These are phyloP conservation scores for Stagonosporopsis rhizophila DNA, from an alignment of 2,329 filamentous ascomycete genomes.

Conservation along the genomic window DNA sequence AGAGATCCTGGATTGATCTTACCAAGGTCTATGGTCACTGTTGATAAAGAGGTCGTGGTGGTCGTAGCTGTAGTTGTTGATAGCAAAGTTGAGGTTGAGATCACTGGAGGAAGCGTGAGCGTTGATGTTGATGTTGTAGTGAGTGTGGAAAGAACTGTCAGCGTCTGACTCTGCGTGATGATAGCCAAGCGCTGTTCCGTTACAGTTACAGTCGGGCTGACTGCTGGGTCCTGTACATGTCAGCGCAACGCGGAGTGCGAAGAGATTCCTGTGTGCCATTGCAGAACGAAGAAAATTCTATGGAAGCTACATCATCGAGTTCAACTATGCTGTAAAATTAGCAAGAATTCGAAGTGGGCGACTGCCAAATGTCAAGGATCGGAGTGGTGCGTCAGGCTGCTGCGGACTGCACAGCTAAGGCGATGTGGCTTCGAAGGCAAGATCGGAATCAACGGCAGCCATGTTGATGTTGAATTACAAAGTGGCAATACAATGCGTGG, in stretches of 20 bases:
- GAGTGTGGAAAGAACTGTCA: not conserved
- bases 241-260: not conserved
- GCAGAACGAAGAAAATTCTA: not conserved
- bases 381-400: not conserved
- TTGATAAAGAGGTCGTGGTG: not conserved
- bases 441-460: not conserved
- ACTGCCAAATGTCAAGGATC: not conserved
- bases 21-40: not conserved
- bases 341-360: too few species aligned
- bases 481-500: not conserved
- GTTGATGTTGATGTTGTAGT: not conserved
- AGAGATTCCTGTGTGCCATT: constrained; percentile 4
- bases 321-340: not conserved
- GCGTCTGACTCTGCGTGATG: constrained; percentile 1
- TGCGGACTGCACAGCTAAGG: not conserved
- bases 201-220: not conserved
- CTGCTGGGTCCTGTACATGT: constrained; percentile 4
- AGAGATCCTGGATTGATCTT: not conserved
- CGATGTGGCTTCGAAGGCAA: not conserved
- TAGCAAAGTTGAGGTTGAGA: not conserved
- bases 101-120: not conserved
- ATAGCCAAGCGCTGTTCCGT: constrained; percentile 4
- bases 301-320: not conserved
- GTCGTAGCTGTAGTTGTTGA: not conserved
- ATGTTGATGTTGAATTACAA: not conserved